These are phyloP conservation scores for Yamadazyma paraphyllophila DNA, from an alignment of 805 yeast species.

Conservation along the genomic window DNA sequence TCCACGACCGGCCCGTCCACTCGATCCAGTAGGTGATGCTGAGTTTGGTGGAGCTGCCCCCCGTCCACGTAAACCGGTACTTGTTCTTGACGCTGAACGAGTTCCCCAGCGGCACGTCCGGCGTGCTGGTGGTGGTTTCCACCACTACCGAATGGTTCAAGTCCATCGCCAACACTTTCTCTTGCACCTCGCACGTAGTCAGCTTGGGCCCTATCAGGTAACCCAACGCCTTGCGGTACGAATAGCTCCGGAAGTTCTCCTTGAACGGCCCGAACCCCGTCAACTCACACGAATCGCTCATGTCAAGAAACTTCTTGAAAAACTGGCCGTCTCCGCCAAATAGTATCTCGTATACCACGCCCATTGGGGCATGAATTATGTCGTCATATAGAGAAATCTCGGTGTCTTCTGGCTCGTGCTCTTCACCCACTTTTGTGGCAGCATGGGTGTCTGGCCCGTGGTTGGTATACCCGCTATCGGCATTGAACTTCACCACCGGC, in stretches of 20 bases:
- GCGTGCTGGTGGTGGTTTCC: slow-evolving; percentile 67
- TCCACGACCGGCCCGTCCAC: slow-evolving; percentile 93
- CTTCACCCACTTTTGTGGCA: slow-evolving; percentile 50
- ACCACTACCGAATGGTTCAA: slow-evolving; percentile 56
- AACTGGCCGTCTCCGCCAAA: slow-evolving; percentile 49
- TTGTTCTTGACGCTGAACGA: slow-evolving; percentile 75
- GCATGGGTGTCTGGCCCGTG: slow-evolving; percentile 66
- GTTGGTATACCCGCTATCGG: slow-evolving; percentile 40
- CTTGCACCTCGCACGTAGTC: slow-evolving; percentile 69
- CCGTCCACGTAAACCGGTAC: slow-evolving; percentile 74
- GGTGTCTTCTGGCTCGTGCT: slow-evolving; percentile 22
- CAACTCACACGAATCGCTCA: slow-evolving; percentile 48
- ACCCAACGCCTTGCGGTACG: slow-evolving; percentile 71
- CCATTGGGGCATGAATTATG: slow-evolving; percentile 68
- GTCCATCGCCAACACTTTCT: slow-evolving; percentile 56
- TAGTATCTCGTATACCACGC: slow-evolving; percentile 64
- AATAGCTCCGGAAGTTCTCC: slow-evolving; percentile 44
- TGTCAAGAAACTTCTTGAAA: slow-evolving; percentile 36
- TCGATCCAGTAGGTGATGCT: slow-evolving; percentile 70
- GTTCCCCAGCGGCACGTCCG: slow-evolving; percentile 92
- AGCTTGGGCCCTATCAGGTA: slow-evolving; percentile 92
- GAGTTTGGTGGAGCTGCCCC: slow-evolving; percentile 56
- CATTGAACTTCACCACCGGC: slow-evolving; percentile 33
- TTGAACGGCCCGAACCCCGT: slow-evolving; percentile 35
- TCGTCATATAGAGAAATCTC: slow-evolving; percentile 50